Percentiles rank a stretch among this genome's conserved stretches.
phyloP scores from a whole-genome alignment of 768 basidiomycete genomes.

The Lyophyllum decastes region DNA sequence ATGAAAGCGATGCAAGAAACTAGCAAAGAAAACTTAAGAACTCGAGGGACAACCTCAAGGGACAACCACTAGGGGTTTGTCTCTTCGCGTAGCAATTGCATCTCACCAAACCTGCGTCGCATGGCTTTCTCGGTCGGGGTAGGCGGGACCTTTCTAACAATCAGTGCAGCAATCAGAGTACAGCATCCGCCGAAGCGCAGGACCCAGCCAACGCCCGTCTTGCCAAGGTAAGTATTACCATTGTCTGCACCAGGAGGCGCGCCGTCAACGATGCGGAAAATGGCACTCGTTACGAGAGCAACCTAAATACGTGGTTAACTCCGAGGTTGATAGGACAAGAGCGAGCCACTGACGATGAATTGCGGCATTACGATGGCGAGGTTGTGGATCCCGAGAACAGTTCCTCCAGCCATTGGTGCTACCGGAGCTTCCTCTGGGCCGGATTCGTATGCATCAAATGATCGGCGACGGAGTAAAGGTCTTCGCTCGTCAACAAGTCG shows the following conservation, averaged over 20 bases:
- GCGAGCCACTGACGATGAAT: constrained; percentile 67
- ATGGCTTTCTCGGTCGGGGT: constrained; percentile 93
- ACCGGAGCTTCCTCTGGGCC: constrained; percentile 34
- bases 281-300: constrained; percentile 81
- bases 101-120: constrained; percentile 75
- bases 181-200: constrained; percentile 90
- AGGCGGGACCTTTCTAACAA: constrained; percentile 81
- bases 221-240: constrained; percentile 68
- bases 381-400: constrained; percentile 93
- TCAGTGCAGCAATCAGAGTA: constrained; percentile 77
- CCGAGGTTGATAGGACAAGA: constrained; percentile 6
- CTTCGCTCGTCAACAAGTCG: constrained; percentile 47
- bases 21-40: constrained; percentile 5
- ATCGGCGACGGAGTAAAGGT: constrained; percentile 62
- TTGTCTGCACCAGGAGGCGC: constrained; percentile 39
- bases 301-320: constrained; percentile 49
- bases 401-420: constrained; percentile 77
- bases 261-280: constrained; percentile 82
- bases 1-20: constrained; percentile 3
- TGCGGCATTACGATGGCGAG: constrained; percentile 95
- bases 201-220: constrained; percentile 93
- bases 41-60: not conserved
- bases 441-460: constrained; percentile 50
- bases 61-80: constrained; percentile 39
- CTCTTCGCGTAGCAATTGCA: constrained; percentile 74